These are phyloP conservation scores for Colletotrichum echinochloae DNA, from an alignment of 2,329 filamentous ascomycete species.

Conservation along the genomic window DNA sequence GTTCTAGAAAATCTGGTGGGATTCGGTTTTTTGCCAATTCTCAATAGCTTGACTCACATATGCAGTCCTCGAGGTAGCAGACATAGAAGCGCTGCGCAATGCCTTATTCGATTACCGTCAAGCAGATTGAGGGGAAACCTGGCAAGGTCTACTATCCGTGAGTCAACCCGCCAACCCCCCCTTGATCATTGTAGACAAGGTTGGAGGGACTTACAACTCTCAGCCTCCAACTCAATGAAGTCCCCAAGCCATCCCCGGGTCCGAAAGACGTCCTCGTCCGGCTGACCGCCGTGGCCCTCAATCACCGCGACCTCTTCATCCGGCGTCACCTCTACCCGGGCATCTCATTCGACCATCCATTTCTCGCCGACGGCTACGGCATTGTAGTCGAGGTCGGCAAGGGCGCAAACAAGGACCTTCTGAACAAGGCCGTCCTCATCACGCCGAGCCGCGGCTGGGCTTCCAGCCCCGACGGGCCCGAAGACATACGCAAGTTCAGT, in stretches of 20 bases:
- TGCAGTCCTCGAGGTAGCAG: neutral
- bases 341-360: conserved; percentile 80
- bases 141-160: conserved; percentile 89
- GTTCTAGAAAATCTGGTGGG: neutral
- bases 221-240: conserved; percentile 70
- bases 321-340: conserved; percentile 92
- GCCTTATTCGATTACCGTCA: conserved; percentile 71
- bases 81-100: conserved; percentile 48
- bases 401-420: conserved; percentile 55
- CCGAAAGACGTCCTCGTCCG: conserved; percentile 79
- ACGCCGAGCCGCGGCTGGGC: conserved; percentile 85
- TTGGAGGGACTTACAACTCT: neutral
- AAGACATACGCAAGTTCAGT: conserved; percentile 67
- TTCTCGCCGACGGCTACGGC: conserved; percentile 87
- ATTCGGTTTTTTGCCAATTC: neutral
- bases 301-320: conserved; percentile 96
- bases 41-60: neutral
- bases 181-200: neutral
- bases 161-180: conserved; percentile 43
- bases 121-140: conserved; percentile 82
- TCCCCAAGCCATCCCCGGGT: conserved; percentile 72
- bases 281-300: conserved; percentile 84
- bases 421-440: conserved; percentile 78
- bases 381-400: conserved; percentile 75
- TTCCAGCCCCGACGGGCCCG: conserved; percentile 77